Base-by-base conservation (phyloP, 2,329 filamentous ascomycete species). In the Macroventuria anomochaeta region DNA sequence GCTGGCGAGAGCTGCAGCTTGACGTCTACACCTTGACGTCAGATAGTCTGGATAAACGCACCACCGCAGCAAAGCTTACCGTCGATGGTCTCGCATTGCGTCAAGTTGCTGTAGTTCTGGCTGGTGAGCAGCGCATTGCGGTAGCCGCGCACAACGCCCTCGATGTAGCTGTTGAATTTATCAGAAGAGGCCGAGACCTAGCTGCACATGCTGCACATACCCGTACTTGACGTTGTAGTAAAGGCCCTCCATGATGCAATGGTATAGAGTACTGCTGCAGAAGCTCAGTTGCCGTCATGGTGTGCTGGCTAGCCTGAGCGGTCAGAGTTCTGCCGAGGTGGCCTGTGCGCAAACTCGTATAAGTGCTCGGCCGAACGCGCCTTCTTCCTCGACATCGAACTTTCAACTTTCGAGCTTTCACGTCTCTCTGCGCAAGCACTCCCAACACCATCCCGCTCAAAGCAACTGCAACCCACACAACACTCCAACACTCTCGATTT, bases 61-160 rank as follows among this genome's bases (percentile, higher is more conserved):
- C 43, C 29, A 15, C 41, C n/a, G 11, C 32, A 42, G 18, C 42
- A 26, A 38, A 53, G 65, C 82, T 67, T 78, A 95, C 93, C 93
- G 79, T 97, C 93, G 69, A 97, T 93, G 42, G 87, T 96, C 80
- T 97, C 93, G 85, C 93, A 97, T 84, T 97, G 93, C 59, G 90
- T 96, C 78, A 97, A 79, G 81, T 97, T 99, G 80, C 84, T 88
- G 81, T 99, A 99, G 81, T 93, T 96, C 74, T 91, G 83, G 76
- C 88, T 81, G 50, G 90, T 97, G 73, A 99, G 85, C 61, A 99
- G 88, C 71, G 88, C 85, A 79, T 97, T 99, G 74, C 93, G 89
- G 80, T 97, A 99, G 61, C 95, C 95, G 70, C 95, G 90, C 70
- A 97, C 91, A 75, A 99, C 93, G 76, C 95, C 95, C 80, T 99